Base-by-base conservation (phyloP, 352 stramenopile genomes). In the Pythium aquatile region DNA sequence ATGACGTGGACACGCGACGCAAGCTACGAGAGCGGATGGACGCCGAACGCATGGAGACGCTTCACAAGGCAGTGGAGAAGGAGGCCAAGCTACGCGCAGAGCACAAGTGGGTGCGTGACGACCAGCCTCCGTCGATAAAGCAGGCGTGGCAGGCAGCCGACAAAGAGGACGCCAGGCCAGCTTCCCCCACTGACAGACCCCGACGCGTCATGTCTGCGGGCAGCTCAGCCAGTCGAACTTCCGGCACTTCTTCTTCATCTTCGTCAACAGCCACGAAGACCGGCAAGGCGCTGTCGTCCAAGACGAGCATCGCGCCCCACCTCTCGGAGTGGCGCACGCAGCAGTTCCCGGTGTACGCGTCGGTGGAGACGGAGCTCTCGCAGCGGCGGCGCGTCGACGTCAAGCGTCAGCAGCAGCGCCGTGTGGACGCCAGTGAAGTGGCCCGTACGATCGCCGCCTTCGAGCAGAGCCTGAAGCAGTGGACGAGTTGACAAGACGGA, bases 11-110 rank as follows among this genome's bases (percentile, higher is more conserved):
- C 42, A 64, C 81, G 14, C 74, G 84, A 29, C 76, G 81, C 32
- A 64, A 66, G 52, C 66, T 93, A 30, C 77, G 85, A 5, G 71
- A 85, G n/a, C 66, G 78, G 53, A 68, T 91, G 46, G 85, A 93
- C 51, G 60, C 47, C 24, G 78, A 88, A 28, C 82, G 85, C 6
- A 24, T 39, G 1, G 63, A 76, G 6, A 35, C 81, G 3, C 65
- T 77, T 0, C 63, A 72, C 16, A 66, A 73, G 20, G 68, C 73
- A 1, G 61, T 46, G 2, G 67, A 56, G 11, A 71, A 74, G 48
- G 82, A 93, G 69, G 35, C 61, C 3, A 44, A 68, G 30, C 74
- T 91, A 26, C 73, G 76, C 26, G 68, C 72, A 0, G 63, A 76
- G 14, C 64, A 77, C 60, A 76, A 78, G 54, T 93, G 84, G 84